A percentile compares a stretch with the other conserved stretches of the same genome.
Conservation (phyloP, 441 rosid species). For the Corymbia calophylla region DNA sequence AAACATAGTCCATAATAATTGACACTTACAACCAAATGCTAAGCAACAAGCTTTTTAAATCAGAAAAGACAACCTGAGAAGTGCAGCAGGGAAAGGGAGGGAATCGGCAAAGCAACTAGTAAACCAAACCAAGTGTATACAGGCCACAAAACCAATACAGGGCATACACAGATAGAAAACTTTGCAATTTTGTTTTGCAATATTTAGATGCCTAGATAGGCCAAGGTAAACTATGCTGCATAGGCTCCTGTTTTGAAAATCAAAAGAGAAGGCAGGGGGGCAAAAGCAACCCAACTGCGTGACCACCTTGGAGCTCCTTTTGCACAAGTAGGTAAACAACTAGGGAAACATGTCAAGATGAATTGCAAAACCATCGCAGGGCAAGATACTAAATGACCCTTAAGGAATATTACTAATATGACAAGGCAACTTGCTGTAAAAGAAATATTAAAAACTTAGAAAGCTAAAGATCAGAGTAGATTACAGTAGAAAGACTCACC, state of each 20-base stretch:
- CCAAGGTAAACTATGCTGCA: background rate
- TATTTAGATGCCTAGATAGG: background rate
- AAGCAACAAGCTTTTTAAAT: background rate
- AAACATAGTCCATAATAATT: background rate
- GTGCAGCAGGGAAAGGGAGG: background rate
- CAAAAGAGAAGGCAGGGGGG: background rate
- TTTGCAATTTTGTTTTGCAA: background rate
- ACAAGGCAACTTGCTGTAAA: background rate
- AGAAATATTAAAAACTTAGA: background rate
- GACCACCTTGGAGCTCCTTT: background rate
- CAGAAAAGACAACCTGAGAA: background rate
- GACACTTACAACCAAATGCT: background rate
- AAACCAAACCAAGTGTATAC: background rate
- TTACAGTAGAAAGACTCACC: conserved; percentile 37
- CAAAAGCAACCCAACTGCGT: background rate
- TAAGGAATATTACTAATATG: background rate
- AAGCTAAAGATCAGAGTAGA: background rate
- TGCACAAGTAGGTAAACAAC: background rate
- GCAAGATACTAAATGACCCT: background rate
- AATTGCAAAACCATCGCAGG: background rate
- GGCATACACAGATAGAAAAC: background rate
- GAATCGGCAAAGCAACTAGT: background rate
- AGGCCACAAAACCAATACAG: background rate
- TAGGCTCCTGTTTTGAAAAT: background rate
- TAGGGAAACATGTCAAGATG: background rate